Percentiles rank a stretch among this genome's conserved stretches.
phyloP scores from a whole-genome alignment of 345 rosid genomes.

The Luvunga scandens region DNA sequence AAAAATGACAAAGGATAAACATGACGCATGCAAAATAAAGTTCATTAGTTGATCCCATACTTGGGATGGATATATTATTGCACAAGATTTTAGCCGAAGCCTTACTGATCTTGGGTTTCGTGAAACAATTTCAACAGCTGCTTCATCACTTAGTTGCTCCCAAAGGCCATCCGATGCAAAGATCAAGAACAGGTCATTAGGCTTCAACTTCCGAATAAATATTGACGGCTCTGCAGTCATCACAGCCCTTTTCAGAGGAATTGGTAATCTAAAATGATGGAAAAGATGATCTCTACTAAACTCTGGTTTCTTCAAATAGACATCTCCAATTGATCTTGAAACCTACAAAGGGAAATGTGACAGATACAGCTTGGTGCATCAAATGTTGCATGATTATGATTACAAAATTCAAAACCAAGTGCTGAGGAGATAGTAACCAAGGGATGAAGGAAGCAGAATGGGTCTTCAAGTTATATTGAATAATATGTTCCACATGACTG shows the following conservation, averaged over 20 bases:
- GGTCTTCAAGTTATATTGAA: background rate
- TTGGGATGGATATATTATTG: background rate
- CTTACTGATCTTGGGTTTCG: slow-evolving; percentile 44
- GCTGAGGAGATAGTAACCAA: background rate
- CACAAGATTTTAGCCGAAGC: background rate
- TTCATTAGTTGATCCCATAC: background rate
- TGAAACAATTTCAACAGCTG: slow-evolving; percentile 39
- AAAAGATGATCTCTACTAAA: slow-evolving; percentile 31
- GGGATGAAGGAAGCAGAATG: background rate
- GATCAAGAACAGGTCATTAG: slow-evolving; percentile 42
- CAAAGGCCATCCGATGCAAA: slow-evolving; percentile 62
- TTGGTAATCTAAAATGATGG: slow-evolving; percentile 34
- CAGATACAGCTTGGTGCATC: background rate
- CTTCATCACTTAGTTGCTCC: slow-evolving; percentile 56
- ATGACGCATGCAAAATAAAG: background rate
- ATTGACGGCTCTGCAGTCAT: slow-evolving; percentile 57
- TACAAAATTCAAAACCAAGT: background rate
- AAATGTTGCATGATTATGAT: background rate
- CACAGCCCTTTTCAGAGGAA: slow-evolving; percentile 38
- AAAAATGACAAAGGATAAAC: background rate
- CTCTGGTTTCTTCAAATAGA: slow-evolving; percentile 54
- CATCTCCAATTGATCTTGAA: slow-evolving; percentile 53
- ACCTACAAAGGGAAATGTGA: slow-evolving; percentile 26
- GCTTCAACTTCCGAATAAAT: slow-evolving; percentile 31
- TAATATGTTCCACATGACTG: slow-evolving; percentile 3